Conservation (phyloP, 345 rosid genomes). For the Aethionema arabicum region DNA sequence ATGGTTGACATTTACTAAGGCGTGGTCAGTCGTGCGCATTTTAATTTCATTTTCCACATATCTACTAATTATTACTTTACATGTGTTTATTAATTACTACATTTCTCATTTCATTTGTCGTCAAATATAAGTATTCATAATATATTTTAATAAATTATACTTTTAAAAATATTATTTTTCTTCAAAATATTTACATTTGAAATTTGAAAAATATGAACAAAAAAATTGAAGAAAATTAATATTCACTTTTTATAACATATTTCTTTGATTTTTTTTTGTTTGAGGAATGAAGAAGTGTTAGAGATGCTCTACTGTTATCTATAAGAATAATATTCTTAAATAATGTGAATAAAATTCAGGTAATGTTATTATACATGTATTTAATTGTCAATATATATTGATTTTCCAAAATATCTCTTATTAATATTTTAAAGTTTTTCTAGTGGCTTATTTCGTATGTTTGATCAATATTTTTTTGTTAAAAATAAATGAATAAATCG, state of each 20-base stretch:
- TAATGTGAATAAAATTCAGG: no score
- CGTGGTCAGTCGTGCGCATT: conserved; percentile 35
- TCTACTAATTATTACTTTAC: conserved; percentile 20
- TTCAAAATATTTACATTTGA: background rate
- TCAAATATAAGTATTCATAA: no score
- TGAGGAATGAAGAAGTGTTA: no score
- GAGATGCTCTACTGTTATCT: no score
- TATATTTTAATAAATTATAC: no score
- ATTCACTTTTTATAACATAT: no score
- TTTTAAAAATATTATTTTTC: background rate
- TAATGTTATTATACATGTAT: no score
- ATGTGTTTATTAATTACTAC: conserved; percentile 10
- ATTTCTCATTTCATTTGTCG: conserved; percentile 5
- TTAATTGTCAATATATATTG: no score
- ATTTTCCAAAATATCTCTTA: background rate
- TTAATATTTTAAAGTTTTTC: background rate
- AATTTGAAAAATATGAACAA: no score
- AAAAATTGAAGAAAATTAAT: no score
- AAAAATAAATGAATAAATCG: background rate
- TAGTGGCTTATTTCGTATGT: background rate
- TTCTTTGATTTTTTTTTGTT: no score
- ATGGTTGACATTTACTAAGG: conserved; percentile 32
- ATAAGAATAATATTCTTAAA: no score
- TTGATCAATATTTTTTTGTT: background rate
- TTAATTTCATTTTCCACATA: conserved; percentile 30